phyloP scores from a whole-genome alignment of 1,284 basidiomycete genomes.

The Spongiforma sp. region DNA sequence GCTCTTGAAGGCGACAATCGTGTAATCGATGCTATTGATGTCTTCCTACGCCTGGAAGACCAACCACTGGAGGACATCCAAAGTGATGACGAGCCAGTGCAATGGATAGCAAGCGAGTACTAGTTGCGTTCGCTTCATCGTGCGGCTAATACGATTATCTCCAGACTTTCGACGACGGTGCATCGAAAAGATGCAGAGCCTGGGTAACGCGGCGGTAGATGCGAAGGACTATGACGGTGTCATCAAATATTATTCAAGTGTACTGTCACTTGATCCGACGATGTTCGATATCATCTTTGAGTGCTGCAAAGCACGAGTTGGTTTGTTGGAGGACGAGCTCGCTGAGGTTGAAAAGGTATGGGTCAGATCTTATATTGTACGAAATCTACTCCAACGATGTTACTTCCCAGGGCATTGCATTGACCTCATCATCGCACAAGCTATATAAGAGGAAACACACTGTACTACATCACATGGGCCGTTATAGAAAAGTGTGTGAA shows the following conservation, averaged over 20 bases:
- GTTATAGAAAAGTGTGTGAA: conserved; percentile 1
- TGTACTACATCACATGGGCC: neutral
- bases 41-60: neutral
- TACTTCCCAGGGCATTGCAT: conserved; percentile 1
- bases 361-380: neutral
- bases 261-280: neutral
- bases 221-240: neutral
- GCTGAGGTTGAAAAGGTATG: conserved; percentile 1
- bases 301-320: neutral
- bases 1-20: neutral
- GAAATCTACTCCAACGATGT: neutral
- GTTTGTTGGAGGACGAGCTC: neutral
- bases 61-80: neutral
- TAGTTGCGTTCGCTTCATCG: too few species aligned
- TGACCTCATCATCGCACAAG: neutral
- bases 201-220: neutral
- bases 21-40: neutral
- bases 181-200: neutral
- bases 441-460: conserved; percentile 1
- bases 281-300: neutral
- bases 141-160: neutral
- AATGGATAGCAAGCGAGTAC: neutral
- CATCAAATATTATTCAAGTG: neutral
- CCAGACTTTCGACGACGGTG: neutral
- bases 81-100: neutral